phyloP scores from a whole-genome alignment of 2,329 filamentous ascomycete genomes.

The Dissoconium aciculare region DNA sequence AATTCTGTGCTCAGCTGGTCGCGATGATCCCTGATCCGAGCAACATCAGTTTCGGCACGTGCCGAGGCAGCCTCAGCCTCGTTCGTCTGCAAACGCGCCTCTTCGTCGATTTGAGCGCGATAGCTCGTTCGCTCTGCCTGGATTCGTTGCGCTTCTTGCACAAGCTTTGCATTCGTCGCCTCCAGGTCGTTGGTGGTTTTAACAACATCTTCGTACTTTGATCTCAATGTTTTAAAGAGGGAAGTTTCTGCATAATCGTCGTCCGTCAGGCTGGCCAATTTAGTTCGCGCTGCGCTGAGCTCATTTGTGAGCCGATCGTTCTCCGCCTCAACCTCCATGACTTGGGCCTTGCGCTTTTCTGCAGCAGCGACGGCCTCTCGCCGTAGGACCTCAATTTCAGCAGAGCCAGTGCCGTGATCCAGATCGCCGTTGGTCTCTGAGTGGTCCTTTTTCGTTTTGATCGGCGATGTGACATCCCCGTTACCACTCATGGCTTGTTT shows the following conservation, averaged over 20 bases:
- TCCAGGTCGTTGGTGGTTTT: conserved; percentile 85
- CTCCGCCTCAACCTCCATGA: conserved; percentile 64
- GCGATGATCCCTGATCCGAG: conserved; percentile 65
- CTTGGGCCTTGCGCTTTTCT: conserved; percentile 74
- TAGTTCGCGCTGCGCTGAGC: conserved; percentile 55
- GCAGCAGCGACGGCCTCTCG: conserved; percentile 63
- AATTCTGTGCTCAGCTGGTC: conserved; percentile 79
- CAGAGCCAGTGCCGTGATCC: conserved; percentile 41
- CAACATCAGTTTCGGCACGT: conserved; percentile 68
- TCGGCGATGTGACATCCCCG: conserved; percentile 28
- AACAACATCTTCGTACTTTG: conserved; percentile 82
- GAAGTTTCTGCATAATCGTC: conserved; percentile 90
- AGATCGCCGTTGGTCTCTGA: conserved; percentile 36
- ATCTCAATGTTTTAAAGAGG: conserved; percentile 81
- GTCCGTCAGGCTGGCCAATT: conserved; percentile 60
- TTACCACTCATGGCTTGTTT: conserved; percentile 63
- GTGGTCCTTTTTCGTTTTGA: conserved; percentile 34
- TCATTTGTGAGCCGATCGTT: conserved; percentile 64
- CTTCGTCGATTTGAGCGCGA: conserved; percentile 64
- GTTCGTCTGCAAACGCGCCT: conserved; percentile 54
- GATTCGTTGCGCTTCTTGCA: conserved; percentile 70
- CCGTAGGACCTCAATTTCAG: conserved; percentile 59
- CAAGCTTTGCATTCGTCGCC: conserved; percentile 68
- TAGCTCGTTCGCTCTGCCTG: conserved; percentile 75
- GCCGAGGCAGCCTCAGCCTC: conserved; percentile 75